phyloP scores from a whole-genome alignment of 768 basidiomycete genomes.

The Lactifluus rugatus region DNA sequence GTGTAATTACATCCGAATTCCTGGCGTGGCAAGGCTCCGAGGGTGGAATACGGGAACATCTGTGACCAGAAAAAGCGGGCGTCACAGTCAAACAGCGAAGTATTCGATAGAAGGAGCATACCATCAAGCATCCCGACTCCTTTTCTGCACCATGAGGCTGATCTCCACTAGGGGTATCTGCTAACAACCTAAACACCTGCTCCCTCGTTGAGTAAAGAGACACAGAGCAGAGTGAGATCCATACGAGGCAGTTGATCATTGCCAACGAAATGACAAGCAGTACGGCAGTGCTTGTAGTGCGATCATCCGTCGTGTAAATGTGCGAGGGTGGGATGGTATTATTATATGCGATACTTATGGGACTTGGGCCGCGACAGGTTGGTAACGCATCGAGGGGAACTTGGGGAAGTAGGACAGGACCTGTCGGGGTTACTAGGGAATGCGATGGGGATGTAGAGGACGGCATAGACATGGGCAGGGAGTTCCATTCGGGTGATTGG shows the following conservation, averaged over 20 bases:
- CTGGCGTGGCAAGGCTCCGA: not conserved
- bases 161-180: not conserved
- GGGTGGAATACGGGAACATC: not conserved
- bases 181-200: slow-evolving; percentile 5
- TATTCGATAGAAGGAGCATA: not conserved
- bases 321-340: not conserved
- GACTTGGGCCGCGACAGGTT: not conserved
- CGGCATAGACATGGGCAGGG: not conserved
- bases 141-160: not conserved
- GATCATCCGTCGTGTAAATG: not conserved
- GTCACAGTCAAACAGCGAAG: not conserved
- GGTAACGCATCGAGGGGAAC: not conserved
- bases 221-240: not conserved
- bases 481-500: not conserved
- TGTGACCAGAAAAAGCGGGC: not conserved
- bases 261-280: slow-evolving; percentile 2
- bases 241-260: slow-evolving; percentile 7
- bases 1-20: not conserved
- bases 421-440: not conserved
- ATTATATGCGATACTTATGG: not conserved
- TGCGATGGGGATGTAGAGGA: not conserved
- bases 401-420: not conserved
- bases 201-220: not conserved
- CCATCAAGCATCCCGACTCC: not conserved
- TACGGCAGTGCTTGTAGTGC: not conserved